Percentiles rank a stretch among this genome's conserved stretches.
phyloP scores from a whole-genome alignment of 176 grass and related monocot species.

The Eleusine indica region DNA sequence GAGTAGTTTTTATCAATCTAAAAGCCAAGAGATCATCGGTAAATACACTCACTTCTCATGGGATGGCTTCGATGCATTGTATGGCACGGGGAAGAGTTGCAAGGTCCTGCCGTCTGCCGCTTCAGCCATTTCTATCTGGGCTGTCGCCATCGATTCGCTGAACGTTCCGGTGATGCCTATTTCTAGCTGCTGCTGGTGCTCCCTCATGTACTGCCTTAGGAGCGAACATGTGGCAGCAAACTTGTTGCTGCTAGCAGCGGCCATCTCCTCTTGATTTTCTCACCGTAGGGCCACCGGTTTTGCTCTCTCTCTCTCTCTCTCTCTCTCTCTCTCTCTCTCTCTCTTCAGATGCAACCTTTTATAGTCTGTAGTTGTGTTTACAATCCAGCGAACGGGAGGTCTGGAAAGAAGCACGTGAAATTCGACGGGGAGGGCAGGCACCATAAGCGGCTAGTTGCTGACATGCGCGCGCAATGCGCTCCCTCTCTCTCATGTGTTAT shows the following conservation, averaged over 20 bases:
- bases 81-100: conserved; percentile 47
- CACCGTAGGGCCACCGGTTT: too few species aligned
- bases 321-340: too few species aligned
- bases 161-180: not conserved
- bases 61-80: not conserved
- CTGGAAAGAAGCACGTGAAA: too few species aligned
- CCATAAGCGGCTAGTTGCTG: too few species aligned
- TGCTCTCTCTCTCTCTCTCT: too few species aligned
- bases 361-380: too few species aligned
- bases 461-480: too few species aligned
- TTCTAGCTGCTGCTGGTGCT: conserved; percentile 2
- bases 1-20: too few species aligned
- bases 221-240: conserved; percentile 45
- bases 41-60: not conserved
- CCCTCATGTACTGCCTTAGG: conserved; percentile 50
- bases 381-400: too few species aligned
- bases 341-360: too few species aligned
- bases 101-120: conserved; percentile 2
- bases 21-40: not conserved
- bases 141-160: not conserved
- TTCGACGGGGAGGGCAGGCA: too few species aligned
- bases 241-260: conserved; percentile 15
- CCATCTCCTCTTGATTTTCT: not conserved
- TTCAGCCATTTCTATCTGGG: not conserved
- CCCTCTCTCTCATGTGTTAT: too few species aligned